Evolutionary conservation across 1,284 basidiomycete genomes (phyloP).

Genomic region (Sporisorium exsertum): DNA sequence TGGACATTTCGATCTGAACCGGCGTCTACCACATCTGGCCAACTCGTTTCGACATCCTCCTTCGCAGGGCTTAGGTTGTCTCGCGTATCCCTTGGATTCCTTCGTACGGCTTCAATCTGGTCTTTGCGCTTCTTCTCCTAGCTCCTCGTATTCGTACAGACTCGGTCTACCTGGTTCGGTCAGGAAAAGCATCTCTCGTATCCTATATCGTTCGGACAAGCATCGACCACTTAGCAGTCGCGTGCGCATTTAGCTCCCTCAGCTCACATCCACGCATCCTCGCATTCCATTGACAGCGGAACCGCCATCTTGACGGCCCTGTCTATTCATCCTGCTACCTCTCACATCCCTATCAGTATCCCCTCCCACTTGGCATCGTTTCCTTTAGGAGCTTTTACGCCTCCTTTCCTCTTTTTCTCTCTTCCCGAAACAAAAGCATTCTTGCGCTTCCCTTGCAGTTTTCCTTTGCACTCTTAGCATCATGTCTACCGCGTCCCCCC

Average conservation of each 20-base stretch:
- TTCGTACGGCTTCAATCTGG: not conserved
- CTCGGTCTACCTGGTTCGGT: not conserved
- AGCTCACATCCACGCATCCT: conserved; percentile 3
- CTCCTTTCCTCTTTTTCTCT: not conserved
- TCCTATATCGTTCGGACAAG: conserved; percentile 22
- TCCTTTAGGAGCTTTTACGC: not conserved
- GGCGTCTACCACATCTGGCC: not conserved
- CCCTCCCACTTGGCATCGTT: not conserved
- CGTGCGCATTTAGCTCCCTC: conserved; percentile 19
- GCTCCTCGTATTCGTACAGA: conserved; percentile 12
- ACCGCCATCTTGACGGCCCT: not conserved
- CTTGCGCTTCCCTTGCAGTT: not conserved
- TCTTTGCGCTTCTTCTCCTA: not conserved
- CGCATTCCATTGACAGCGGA: not conserved
- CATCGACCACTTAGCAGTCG: conserved; percentile 9
- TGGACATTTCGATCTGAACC: not conserved
- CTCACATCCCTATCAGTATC: not conserved
- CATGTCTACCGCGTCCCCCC: conserved; percentile 55
- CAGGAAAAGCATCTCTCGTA: conserved; percentile 20
- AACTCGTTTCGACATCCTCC: conserved; percentile 1
- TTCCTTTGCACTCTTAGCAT: conserved; percentile 4
- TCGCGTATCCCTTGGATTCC: not conserved
- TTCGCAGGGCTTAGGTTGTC: not conserved
- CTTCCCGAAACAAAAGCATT: conserved; percentile 1
- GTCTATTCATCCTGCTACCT: not conserved